Base-by-base conservation (phyloP, 495 filamentous ascomycete species). In the Lindgomyces ingoldianus region DNA sequence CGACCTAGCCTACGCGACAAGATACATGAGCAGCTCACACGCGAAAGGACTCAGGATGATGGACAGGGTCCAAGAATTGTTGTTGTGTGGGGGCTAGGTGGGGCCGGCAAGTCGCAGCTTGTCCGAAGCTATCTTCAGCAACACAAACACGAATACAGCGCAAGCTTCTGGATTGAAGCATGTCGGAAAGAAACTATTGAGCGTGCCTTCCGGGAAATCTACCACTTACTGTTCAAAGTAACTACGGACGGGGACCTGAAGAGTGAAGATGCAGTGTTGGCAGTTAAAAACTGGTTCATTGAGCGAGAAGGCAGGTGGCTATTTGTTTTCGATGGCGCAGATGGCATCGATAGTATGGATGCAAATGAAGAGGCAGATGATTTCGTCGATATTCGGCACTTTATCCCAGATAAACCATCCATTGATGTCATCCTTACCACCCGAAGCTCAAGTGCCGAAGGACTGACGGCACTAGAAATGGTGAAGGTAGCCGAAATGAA, bases 51-150 rank as follows among this genome's bases (percentile, higher is more conserved):
- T 18, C 52, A 64, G 41, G 51, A 25, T 2, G 10, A 16, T n/a
- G 27, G 47, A 25, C 18, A 36, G n/a, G 27, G 22, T 27, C 12
- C 62, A 18, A 27, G 30, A 3, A 52, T 22, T 10, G 2, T 65
- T n/a, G 62, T 58, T 10, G 67, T 70, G 10, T 63, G 59, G 42
- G 70, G 70, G 39, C 57, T 70, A 3, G 70, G 70, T n/a, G 70
- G 70, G 12, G 55, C 60, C 21, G 70, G 68, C 4, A 73, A 73
- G 48, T 48, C 68, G 21, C 70, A 73, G 56, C 64, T 73, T 19
- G 60, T 64, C 1, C 64, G 68, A 10, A 22, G 47, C 46, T 64
- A 68, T 30, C 25, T 67, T 4, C 47, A 52, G 18, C 59, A 68
- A 47, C 49, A 64, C 55, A 51, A 46, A 12, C 8, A n/a, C 0